Evolutionary conservation across 202 grass and related monocot species (phyloP).

Genomic region (Cymbopogon flexuosus): DNA sequence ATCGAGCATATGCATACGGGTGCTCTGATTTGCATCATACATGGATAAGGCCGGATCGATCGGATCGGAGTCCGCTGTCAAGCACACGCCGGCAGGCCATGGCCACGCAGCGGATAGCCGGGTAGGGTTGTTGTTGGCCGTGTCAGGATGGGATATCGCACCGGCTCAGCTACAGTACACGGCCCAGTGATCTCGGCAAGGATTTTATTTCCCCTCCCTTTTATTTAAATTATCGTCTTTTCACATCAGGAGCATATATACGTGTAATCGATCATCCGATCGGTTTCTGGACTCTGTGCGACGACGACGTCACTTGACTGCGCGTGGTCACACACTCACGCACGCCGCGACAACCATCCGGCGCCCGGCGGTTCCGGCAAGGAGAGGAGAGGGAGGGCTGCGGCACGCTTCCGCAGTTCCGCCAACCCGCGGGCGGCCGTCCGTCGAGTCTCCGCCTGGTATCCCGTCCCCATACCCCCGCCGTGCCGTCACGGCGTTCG

Average conservation of each 20-base stretch:
- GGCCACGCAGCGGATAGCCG: not conserved
- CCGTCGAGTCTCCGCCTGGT: not conserved
- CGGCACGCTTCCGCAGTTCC: not conserved
- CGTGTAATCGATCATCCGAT: too few species aligned
- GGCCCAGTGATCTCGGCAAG: not conserved
- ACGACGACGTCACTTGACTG: not conserved
- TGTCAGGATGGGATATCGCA: not conserved
- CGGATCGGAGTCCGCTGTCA: not conserved
- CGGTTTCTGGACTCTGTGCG: too few species aligned
- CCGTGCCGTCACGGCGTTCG: not conserved
- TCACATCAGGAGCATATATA: not conserved
- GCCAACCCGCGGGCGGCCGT: not conserved
- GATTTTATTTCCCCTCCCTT: not conserved
- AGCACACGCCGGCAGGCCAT: not conserved
- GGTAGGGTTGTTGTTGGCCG: too few species aligned
- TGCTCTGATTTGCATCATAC: not conserved
- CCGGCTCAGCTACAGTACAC: constrained; percentile 22
- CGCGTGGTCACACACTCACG: not conserved
- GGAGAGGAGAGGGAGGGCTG: not conserved
- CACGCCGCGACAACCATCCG: not conserved
- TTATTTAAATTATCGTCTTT: not conserved
- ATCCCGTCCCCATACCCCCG: not conserved
- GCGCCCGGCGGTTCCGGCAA: too few species aligned
- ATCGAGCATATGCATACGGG: too few species aligned
- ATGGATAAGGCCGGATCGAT: not conserved